Conservation (phyloP, 1,284 basidiomycete genomes). For the Tilletiopsis washingtonensis region DNA sequence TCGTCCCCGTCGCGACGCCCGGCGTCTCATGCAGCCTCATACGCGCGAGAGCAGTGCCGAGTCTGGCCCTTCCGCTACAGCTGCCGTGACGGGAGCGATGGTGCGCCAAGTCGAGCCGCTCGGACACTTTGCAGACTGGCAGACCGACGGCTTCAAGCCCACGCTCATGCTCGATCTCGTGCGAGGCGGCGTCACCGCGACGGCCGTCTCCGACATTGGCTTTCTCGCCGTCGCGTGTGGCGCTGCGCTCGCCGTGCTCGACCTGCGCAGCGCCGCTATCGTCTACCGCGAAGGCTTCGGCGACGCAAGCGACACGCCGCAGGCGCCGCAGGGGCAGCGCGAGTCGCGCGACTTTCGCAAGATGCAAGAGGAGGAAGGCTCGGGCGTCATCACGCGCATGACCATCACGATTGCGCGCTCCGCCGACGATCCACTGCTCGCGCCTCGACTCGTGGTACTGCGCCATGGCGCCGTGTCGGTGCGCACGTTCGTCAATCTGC, state of each 20-base stretch:
- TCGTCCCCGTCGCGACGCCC: neutral
- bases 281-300: constrained; percentile 39
- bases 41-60: too few relatives aligned
- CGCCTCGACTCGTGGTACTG: constrained; percentile 30
- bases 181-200: constrained; percentile 28
- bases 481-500: constrained; percentile 29
- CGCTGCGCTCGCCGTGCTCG: constrained; percentile 31
- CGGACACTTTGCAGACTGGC: constrained; percentile 8
- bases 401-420: constrained; percentile 31
- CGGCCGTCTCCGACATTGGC: constrained; percentile 30
- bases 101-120: neutral
- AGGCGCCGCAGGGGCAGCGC: constrained; percentile 6
- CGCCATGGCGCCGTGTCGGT: constrained; percentile 28
- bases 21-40: neutral
- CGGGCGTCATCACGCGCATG: constrained; percentile 22
- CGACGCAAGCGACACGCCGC: constrained; percentile 3
- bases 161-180: constrained; percentile 27
- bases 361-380: constrained; percentile 26
- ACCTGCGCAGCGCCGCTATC: constrained; percentile 31
- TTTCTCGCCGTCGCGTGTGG: constrained; percentile 37
- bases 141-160: constrained; percentile 37
- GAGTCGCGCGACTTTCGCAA: constrained; percentile 9
- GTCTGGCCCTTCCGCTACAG: too few relatives aligned
- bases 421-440: constrained; percentile 22
- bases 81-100: too few relatives aligned